Evolutionary conservation across 352 stramenopile genomes (phyloP), one percentile per base, ranked within the genome.

Genomic region (Phytophthora palmivora): DNA sequence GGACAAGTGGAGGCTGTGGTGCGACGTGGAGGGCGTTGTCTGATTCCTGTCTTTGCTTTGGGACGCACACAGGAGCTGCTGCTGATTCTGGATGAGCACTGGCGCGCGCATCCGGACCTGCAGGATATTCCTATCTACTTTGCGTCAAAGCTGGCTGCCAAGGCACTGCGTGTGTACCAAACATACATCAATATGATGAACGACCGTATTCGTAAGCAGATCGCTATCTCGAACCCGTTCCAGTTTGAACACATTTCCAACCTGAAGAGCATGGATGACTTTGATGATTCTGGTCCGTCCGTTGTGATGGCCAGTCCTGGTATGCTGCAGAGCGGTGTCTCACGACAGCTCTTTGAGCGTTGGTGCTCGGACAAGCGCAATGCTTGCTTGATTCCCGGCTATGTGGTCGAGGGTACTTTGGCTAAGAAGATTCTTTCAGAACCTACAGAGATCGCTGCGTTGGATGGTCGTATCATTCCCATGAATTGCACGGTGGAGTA

Each of bases 101-200:
- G 98, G 98, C 91, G 98, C 63, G 87, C 89, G 15, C 88, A 97
- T 52, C 85, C 87, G 11, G 90, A 97, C 64, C 67, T 99, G 45
- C 96, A 99, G 48, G 87, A 97, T 44, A 96, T 99, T 34, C 97
- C 97, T 12, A 99, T 99, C 67, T 99, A 98, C 74, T 99, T 99
- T 84, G 97, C 97, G 4, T 99, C 94, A 32, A 98, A 98, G 51
- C 71, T 99, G 43, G 97, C 97, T 7, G 94, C 85, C 18, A 96
- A 98, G 63, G 96, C 97, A 4, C 75, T 99, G 62, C 85, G 97
- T 32, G 96, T 99, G 18, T 99, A 99, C 86, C 96, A 99, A 72
- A 99, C 96, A 15, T 99, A 99, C 77, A 98, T 99, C 53, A 99
- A 99, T 73, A 99, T 99, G 96, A 99, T 99, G 97, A 99, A 99